These are phyloP conservation scores for Musa troglodytarum DNA, from an alignment of 176 grass and related monocot genomes.

Conservation along the genomic window DNA sequence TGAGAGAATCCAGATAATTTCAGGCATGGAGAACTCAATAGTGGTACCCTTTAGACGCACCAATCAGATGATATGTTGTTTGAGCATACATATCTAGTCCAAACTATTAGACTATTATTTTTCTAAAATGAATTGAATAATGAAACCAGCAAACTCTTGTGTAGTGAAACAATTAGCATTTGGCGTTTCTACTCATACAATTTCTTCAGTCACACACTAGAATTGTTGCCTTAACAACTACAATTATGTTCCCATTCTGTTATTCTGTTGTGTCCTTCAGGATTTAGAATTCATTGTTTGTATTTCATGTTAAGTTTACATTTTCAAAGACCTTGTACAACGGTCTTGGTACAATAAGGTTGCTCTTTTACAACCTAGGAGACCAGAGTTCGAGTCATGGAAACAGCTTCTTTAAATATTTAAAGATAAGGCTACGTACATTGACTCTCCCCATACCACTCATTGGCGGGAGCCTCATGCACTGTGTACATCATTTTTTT, in stretches of 20 bases:
- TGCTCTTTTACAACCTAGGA: no score
- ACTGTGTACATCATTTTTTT: no score
- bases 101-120: not conserved
- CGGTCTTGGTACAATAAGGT: no score
- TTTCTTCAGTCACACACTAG: not conserved
- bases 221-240: no score
- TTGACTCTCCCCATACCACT: no score
- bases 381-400: no score
- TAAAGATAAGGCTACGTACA: no score
- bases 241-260: not conserved
- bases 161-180: no score
- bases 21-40: not conserved
- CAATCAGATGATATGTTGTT: not conserved
- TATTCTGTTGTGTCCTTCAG: not conserved
- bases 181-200: not conserved
- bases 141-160: no score
- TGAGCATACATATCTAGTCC: not conserved
- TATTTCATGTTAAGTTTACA: not conserved
- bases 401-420: no score
- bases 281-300: not conserved
- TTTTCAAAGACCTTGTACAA: not conserved
- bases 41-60: not conserved
- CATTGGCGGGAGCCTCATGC: no score
- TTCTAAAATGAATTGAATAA: not conserved
- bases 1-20: not conserved